These are phyloP conservation scores for Exophiala oligosperma DNA, from an alignment of 2,329 filamentous ascomycete genomes.

Conservation along the genomic window DNA sequence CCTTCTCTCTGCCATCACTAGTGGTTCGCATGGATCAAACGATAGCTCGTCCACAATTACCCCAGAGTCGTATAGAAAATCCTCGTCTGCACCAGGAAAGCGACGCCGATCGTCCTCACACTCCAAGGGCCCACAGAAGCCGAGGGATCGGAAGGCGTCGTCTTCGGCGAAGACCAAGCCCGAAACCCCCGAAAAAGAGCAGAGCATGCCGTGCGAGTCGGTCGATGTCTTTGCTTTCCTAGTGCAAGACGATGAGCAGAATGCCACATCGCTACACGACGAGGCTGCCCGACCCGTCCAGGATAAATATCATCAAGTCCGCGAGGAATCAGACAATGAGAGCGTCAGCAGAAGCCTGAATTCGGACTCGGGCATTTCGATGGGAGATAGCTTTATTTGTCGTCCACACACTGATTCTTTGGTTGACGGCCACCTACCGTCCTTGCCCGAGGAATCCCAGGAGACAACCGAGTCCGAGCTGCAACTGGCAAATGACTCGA, in stretches of 20 bases:
- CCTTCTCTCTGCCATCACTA: conserved; percentile 28
- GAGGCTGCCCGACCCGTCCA: neutral
- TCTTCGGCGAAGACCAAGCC: conserved; percentile 1
- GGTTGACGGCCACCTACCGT: conserved; percentile 12
- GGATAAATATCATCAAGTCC: neutral
- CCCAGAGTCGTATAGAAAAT: conserved; percentile 28
- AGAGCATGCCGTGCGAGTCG: conserved; percentile 21
- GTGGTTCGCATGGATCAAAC: conserved; percentile 26
- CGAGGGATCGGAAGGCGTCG: conserved; percentile 4
- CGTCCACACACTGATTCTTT: conserved; percentile 4
- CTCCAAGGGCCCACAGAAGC: conserved; percentile 8
- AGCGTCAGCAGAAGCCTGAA: conserved; percentile 30
- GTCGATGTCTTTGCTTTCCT: conserved; percentile 28
- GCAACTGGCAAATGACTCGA: conserved; percentile 4
- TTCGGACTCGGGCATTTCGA: conserved; percentile 38
- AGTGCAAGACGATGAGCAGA: conserved; percentile 20
- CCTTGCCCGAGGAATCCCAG: conserved; percentile 16
- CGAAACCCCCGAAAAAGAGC: conserved; percentile 5
- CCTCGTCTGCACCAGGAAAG: conserved; percentile 13
- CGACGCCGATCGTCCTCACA: conserved; percentile 13
- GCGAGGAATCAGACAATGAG: conserved; percentile 24
- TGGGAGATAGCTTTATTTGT: conserved; percentile 33
- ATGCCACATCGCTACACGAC: neutral
- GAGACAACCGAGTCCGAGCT: conserved; percentile 4
- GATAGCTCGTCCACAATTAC: conserved; percentile 28